These are phyloP conservation scores for Aspergillus aculeatinus DNA, from an alignment of 2,329 filamentous ascomycete genomes.

Conservation along the genomic window DNA sequence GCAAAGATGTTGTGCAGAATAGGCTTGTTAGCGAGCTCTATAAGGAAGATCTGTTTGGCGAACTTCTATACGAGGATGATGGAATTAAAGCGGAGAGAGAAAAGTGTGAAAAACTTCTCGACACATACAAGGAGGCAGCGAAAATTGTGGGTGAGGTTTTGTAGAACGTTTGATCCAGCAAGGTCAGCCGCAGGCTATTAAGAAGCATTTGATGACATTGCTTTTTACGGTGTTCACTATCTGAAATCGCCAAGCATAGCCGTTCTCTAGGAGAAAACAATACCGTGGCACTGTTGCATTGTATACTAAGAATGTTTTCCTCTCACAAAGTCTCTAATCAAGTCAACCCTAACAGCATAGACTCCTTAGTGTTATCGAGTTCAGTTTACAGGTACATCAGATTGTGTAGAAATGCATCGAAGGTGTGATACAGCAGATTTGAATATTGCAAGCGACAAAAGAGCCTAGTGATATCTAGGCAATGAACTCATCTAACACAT, in stretches of 20 bases:
- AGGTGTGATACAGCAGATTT: background rate
- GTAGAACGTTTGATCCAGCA: conserved; percentile 43
- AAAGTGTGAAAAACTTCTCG: conserved; percentile 94
- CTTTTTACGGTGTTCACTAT: background rate
- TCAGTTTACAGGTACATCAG: too few species aligned
- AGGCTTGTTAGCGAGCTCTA: conserved; percentile 93
- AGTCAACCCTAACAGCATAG: too few species aligned
- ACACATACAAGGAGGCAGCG: conserved; percentile 94
- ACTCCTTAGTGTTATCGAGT: too few species aligned
- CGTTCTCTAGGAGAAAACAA: background rate
- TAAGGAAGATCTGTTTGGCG: conserved; percentile 84
- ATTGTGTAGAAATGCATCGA: too few species aligned
- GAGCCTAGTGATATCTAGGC: background rate
- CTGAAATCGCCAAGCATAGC: background rate
- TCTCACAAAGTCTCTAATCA: too few species aligned
- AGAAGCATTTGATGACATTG: background rate
- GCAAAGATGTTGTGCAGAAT: conserved; percentile 97
- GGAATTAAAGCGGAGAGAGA: conserved; percentile 95
- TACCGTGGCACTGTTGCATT: background rate
- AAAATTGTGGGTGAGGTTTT: conserved; percentile 98
- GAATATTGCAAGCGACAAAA: background rate
- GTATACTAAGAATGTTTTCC: too few species aligned
- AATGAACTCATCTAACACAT: background rate
- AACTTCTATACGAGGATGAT: conserved; percentile 95
- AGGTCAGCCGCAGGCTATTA: background rate